Evolutionary conservation across 2,329 filamentous ascomycete genomes (phyloP).

Genomic region (Cladosporium sp.): DNA sequence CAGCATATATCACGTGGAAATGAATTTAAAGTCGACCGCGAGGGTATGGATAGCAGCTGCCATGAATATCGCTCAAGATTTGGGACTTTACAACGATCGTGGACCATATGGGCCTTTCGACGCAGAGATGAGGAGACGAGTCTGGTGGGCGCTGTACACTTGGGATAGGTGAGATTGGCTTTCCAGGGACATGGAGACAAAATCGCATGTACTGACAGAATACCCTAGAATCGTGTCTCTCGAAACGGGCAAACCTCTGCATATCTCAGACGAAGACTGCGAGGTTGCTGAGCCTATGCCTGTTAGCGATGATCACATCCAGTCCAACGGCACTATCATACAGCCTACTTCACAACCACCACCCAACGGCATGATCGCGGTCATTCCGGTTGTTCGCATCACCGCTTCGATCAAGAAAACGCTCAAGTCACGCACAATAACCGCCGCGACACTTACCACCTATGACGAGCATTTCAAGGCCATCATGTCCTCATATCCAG

Average conservation of each 20-base stretch:
- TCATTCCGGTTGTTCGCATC: slow-evolving; percentile 76
- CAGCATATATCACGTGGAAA: slow-evolving; percentile 76
- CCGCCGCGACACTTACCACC: slow-evolving; percentile 63
- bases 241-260: slow-evolving; percentile 72
- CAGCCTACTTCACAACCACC: slow-evolving; percentile 42
- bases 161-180: slow-evolving; percentile 64
- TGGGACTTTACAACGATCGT: slow-evolving; percentile 74
- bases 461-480: slow-evolving; percentile 77
- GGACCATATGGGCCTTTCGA: slow-evolving; percentile 72
- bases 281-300: slow-evolving; percentile 75
- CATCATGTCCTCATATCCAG: slow-evolving; percentile 72
- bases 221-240: slow-evolving; percentile 62
- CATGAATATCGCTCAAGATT: slow-evolving; percentile 74
- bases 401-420: slow-evolving; percentile 70
- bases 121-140: slow-evolving; percentile 76
- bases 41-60: slow-evolving; percentile 82
- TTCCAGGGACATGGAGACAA: neutral
- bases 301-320: slow-evolving; percentile 74
- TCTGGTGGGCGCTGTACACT: slow-evolving; percentile 94
- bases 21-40: slow-evolving; percentile 78
- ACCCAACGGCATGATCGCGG: slow-evolving; percentile 68
- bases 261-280: slow-evolving; percentile 86
- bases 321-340: slow-evolving; percentile 45
- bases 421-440: slow-evolving; percentile 63
- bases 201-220: slow-evolving; percentile 22